Percentiles rank a stretch among this genome's conserved stretches.
phyloP scores from a whole-genome alignment of 2,329 filamentous ascomycete genomes.

The Pseudogymnoascus verrucosus region DNA sequence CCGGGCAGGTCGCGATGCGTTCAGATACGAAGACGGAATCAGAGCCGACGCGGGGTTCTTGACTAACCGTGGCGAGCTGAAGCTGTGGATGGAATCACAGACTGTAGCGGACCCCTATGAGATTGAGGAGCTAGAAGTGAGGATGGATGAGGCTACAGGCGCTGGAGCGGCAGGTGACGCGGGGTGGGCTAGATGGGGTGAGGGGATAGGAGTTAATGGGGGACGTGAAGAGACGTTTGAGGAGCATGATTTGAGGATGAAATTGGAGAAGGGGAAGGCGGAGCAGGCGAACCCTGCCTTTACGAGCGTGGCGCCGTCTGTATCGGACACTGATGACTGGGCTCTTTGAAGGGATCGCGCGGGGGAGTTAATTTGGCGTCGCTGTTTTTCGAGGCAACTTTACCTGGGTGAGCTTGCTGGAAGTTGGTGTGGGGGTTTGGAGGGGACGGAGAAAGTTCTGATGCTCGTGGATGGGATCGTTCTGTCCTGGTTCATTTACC shows the following conservation, averaged over 20 bases:
- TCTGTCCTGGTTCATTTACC: not conserved
- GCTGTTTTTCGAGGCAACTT: too few species aligned
- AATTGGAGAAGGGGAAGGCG: not conserved
- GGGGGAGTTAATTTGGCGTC: not conserved
- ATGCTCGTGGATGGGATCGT: not conserved
- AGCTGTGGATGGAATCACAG: constrained; percentile 9
- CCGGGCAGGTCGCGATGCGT: not conserved
- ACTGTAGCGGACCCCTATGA: not conserved
- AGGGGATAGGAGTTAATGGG: not conserved
- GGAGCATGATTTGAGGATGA: not conserved
- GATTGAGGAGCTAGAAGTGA: not conserved
- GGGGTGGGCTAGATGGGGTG: not conserved
- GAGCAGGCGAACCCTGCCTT: not conserved
- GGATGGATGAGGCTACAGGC: not conserved
- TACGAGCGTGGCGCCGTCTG: not conserved
- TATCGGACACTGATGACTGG: not conserved
- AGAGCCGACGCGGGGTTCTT: constrained; percentile 20
- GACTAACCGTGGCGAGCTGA: constrained; percentile 14
- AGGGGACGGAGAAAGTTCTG: not conserved
- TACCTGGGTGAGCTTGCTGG: too few species aligned
- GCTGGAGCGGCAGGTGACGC: not conserved
- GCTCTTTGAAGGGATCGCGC: not conserved
- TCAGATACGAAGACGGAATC: constrained; percentile 12
- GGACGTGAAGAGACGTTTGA: not conserved
- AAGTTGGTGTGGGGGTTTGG: too few species aligned